Percentiles rank a stretch among this genome's conserved stretches.
Evolutionary conservation across 2,329 filamentous ascomycete genomes (phyloP).

Genomic region (Nigrospora osmanthi): DNA sequence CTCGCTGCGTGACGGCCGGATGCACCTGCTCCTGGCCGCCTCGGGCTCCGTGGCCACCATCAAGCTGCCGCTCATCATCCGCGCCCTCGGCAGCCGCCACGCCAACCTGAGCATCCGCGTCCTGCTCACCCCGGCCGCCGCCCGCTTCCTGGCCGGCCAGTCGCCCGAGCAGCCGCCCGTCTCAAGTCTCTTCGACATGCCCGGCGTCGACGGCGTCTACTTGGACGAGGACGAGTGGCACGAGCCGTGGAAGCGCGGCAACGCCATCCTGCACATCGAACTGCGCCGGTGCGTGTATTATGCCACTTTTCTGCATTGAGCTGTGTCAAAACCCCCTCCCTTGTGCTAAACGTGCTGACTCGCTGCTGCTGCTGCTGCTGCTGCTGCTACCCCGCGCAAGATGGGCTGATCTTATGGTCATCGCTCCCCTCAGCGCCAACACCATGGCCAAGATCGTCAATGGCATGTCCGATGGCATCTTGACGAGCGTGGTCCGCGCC

Average conservation of each 20-base stretch:
- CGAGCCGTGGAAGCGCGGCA: conserved; percentile 67
- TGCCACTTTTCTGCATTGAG: not conserved
- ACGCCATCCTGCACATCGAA: conserved; percentile 85
- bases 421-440: conserved; percentile 80
- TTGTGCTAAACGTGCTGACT: not conserved
- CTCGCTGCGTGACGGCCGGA: conserved; percentile 38
- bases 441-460: conserved; percentile 74
- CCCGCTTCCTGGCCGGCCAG: conserved; percentile 70
- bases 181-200: conserved; percentile 45
- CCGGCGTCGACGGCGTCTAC: conserved; percentile 75
- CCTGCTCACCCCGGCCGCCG: conserved; percentile 67
- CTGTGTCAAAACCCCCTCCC: too few species aligned
- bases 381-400: conserved; percentile 1
- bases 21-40: conserved; percentile 57
- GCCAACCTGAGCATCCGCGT: conserved; percentile 69
- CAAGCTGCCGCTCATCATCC: conserved; percentile 64
- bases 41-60: conserved; percentile 80
- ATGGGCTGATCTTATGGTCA: conserved; percentile 73
- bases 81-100: conserved; percentile 39
- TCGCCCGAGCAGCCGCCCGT: conserved; percentile 68
- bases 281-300: conserved; percentile 47
- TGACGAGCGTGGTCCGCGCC: conserved; percentile 69
- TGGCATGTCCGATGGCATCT: conserved; percentile 70
- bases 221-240: conserved; percentile 81
- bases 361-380: too few species aligned